phyloP scores from a whole-genome alignment of 73 alveolate genomes.

The Symbiodinium pilosum region DNA sequence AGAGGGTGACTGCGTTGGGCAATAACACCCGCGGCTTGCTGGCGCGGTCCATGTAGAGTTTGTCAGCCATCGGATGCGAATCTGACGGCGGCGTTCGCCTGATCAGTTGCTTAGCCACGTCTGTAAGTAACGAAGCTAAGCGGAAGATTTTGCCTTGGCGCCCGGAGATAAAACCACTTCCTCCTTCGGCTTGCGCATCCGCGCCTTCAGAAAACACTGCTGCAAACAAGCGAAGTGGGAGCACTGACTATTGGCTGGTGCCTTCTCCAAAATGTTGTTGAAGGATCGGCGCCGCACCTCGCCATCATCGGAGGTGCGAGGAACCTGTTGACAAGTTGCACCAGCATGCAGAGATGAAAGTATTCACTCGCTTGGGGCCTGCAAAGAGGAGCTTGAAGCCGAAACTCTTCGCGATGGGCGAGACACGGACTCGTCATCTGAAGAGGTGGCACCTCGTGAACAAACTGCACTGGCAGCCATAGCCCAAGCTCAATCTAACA shows the following conservation, averaged over 20 bases:
- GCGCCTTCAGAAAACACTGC: too few species aligned
- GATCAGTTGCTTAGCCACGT: not conserved
- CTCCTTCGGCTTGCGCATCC: not conserved
- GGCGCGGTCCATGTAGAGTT: too few species aligned
- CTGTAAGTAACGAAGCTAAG: too few species aligned
- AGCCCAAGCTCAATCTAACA: not conserved
- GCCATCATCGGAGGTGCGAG: not conserved
- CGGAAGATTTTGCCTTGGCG: not conserved
- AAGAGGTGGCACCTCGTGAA: not conserved
- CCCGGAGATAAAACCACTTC: not conserved
- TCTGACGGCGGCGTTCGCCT: conserved; percentile 3
- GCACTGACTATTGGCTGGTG: not conserved
- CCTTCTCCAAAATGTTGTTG: conserved; percentile 77
- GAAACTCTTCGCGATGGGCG: not conserved
- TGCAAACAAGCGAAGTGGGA: not conserved
- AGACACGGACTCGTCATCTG: not conserved
- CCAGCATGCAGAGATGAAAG: not conserved
- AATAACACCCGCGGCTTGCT: not conserved
- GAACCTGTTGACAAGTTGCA: not conserved
- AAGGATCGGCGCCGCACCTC: conserved; percentile 50
- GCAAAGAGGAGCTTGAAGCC: not conserved
- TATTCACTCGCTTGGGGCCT: not conserved
- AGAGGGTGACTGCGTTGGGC: not conserved
- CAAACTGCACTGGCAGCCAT: not conserved
- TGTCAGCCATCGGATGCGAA: not conserved